A percentile compares a stretch with the other conserved stretches of the same genome.
phyloP scores from a whole-genome alignment of 352 stramenopile species.

The Globisporangium yorkense region DNA sequence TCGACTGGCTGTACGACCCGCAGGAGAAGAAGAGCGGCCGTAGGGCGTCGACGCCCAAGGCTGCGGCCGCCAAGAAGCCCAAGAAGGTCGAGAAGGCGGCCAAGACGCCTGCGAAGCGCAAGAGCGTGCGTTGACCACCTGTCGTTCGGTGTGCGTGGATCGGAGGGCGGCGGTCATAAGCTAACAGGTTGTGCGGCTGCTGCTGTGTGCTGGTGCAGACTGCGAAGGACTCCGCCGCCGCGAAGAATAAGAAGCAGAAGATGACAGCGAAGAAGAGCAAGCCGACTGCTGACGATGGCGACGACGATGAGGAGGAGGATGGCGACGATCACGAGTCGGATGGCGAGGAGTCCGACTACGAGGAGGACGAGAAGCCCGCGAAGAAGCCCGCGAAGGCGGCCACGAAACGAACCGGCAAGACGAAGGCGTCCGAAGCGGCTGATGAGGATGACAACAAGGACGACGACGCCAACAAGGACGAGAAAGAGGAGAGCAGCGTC shows the following conservation, averaged over 20 bases:
- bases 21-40: slow-evolving; percentile 29
- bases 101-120: slow-evolving; percentile 27
- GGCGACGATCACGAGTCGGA: neutral
- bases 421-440: neutral
- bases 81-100: slow-evolving; percentile 20
- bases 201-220: slow-evolving; percentile 1
- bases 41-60: slow-evolving; percentile 9
- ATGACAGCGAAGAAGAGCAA: slow-evolving; percentile 15
- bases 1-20: slow-evolving; percentile 71
- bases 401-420: slow-evolving; percentile 10
- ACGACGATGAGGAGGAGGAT: neutral
- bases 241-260: slow-evolving; percentile 29
- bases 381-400: slow-evolving; percentile 14
- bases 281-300: slow-evolving; percentile 10
- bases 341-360: neutral
- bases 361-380: neutral
- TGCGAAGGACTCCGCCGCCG: slow-evolving; percentile 10
- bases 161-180: neutral
- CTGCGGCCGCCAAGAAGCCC: slow-evolving; percentile 5
- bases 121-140: slow-evolving; percentile 17
- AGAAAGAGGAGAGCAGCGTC: slow-evolving; percentile 14
- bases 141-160: no score
- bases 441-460: slow-evolving; percentile 4
- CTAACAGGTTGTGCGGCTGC: neutral
- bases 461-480: slow-evolving; percentile 2